Base-by-base conservation (phyloP, 306 rosid species). In the Lathyrus oleraceus region DNA sequence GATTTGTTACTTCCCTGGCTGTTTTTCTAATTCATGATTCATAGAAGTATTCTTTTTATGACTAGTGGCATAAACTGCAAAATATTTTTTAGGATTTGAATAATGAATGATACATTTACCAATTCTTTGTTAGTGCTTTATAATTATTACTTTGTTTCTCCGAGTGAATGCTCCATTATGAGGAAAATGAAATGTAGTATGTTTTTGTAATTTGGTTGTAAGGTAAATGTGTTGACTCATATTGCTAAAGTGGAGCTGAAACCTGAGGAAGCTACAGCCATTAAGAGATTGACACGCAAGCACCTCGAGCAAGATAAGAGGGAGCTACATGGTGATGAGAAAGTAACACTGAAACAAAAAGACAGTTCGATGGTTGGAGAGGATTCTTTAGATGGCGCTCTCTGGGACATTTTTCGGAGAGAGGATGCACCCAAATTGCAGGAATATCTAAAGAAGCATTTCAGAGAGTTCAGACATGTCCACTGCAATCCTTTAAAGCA, bases 391-490 rank as follows among this genome's bases (percentile, higher is more conserved):
- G 97, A 82, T 40, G 97, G 97, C 67, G 97, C 96, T 49, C 69
- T 93, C 9, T 90, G 98, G 97, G 98, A 90, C 86, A 87, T 93
- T 79, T 93, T 93, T 65, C 82, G 98, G 40, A 84, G 98, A 78
- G 77, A 93, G 70, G 98, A 93, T 85, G 87, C 78, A 25, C 94
- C 90, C 5, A 87, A 86, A 79, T 87, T 93, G 78, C 72, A 88
- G 75, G 82, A 87, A 72, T 92, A 92, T 65, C 86, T 88, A 58
- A 79, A 61, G 69, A 85, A 82, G 83, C 96, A 92, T 81, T 85
- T 79, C 35, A 66, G 87, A 45, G 93, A 90, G 86, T 90, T 93
- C 60, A 84, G 98, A 77, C 96, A 93, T 78, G 59, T 69, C 47
- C 57, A 81, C 45, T 85, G 96, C 45, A 38, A 74, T 73, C 96